These are phyloP conservation scores for Glycine tomentella DNA, from an alignment of 306 rosid genomes.

Conservation along the genomic window DNA sequence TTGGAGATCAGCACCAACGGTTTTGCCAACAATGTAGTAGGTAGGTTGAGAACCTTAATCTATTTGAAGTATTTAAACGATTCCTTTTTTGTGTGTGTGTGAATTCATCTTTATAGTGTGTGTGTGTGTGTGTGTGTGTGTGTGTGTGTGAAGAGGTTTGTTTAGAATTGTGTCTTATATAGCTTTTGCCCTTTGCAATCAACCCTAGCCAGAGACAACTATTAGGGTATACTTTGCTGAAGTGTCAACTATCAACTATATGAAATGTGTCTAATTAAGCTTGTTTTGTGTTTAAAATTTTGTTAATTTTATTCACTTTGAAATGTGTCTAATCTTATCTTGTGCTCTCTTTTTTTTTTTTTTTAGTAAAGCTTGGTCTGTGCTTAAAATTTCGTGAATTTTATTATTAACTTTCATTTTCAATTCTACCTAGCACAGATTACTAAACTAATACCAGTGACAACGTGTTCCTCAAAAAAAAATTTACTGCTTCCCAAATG, in stretches of 20 bases:
- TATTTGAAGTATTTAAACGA: neutral
- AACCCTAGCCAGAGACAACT: slow-evolving; percentile 35
- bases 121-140: too few species aligned
- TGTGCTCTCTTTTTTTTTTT: too few species aligned
- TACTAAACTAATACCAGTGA: neutral
- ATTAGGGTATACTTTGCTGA: slow-evolving; percentile 17
- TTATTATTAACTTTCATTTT: neutral
- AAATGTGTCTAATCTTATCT: neutral
- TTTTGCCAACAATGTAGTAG: slow-evolving; percentile 99
- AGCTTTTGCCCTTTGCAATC: neutral
- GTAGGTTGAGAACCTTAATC: slow-evolving; percentile 69
- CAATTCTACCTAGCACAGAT: neutral
- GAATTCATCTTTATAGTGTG: too few species aligned
- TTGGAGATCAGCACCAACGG: slow-evolving; percentile 66
- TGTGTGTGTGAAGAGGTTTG: neutral
- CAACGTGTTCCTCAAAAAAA: neutral
- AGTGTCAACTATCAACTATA: neutral
- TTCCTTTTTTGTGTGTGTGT: neutral
- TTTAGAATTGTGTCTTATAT: neutral
- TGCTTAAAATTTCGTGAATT: too few species aligned
- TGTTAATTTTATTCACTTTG: neutral
- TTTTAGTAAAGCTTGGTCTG: too few species aligned
- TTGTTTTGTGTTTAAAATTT: neutral
- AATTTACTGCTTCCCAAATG: neutral
- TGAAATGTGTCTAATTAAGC: neutral